Evolutionary conservation across 805 yeast genomes (phyloP).

Genomic region (Suhomyces prunicola): DNA sequence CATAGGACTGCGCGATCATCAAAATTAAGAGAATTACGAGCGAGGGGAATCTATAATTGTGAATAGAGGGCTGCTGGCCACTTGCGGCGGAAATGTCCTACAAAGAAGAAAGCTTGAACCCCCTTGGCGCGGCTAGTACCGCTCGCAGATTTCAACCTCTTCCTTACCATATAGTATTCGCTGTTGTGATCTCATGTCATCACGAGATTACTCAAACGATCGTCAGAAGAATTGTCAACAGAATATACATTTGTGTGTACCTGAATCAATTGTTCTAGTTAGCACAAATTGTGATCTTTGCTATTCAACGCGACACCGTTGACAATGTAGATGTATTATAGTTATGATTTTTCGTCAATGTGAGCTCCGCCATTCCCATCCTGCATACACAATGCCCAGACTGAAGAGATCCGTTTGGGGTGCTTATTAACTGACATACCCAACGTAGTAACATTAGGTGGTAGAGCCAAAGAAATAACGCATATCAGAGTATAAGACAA

Average conservation of each 20-base stretch:
- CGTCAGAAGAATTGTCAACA: neutral
- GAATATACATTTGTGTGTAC: neutral
- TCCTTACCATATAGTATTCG: neutral
- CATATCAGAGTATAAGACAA: neutral
- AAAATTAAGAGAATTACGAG: neutral
- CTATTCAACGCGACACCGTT: neutral
- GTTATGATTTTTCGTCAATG: neutral
- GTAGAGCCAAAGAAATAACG: neutral
- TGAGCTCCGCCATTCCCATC: neutral
- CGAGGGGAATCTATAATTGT: neutral
- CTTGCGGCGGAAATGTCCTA: neutral
- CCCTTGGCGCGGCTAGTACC: neutral
- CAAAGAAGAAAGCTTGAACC: neutral
- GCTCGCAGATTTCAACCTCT: neutral
- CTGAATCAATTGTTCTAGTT: neutral
- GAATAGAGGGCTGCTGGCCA: neutral
- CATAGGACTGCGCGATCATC: neutral
- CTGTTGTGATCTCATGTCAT: neutral
- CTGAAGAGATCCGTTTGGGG: neutral
- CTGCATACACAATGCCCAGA: neutral
- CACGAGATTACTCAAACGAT: neutral
- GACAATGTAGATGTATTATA: neutral
- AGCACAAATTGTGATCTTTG: neutral
- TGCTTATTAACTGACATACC: neutral
- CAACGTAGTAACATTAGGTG: neutral